Evolutionary conservation across 2,329 filamentous ascomycete genomes (phyloP).

Genomic region (Alternaria sp.): DNA sequence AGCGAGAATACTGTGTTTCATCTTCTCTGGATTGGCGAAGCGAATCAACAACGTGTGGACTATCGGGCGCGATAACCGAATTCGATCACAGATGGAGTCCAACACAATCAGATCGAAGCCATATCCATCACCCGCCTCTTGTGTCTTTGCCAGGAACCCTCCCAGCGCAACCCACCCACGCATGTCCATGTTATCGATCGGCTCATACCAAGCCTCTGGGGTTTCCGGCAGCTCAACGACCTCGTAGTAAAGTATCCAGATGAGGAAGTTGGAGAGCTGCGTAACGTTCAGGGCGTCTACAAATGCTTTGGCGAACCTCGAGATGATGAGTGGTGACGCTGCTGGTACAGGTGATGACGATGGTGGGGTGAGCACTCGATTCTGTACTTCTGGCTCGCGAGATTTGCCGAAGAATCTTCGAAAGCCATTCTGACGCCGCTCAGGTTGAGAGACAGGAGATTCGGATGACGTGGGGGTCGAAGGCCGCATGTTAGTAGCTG

Average conservation of each 20-base stretch:
- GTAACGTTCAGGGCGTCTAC: constrained; percentile 17
- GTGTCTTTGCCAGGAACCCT: constrained; percentile 4
- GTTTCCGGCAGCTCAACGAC: constrained; percentile 25
- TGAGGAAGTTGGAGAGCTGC: constrained; percentile 28
- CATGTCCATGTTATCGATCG: constrained; percentile 22
- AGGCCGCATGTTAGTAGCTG: neutral
- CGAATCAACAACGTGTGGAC: constrained; percentile 18
- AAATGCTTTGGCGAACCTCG: constrained; percentile 20
- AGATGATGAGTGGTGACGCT: neutral
- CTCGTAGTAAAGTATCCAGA: constrained; percentile 34
- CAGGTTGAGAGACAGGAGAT: neutral
- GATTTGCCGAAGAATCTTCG: neutral
- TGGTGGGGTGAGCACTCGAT: neutral
- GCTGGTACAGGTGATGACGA: neutral
- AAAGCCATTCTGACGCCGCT: neutral
- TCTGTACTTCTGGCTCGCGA: neutral
- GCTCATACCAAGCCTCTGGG: constrained; percentile 22
- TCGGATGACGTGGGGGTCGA: neutral
- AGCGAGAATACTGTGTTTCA: constrained; percentile 19
- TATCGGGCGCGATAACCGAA: constrained; percentile 7
- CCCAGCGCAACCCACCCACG: constrained; percentile 32
- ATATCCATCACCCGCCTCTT: neutral
- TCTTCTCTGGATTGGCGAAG: constrained; percentile 21
- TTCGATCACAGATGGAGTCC: constrained; percentile 24
- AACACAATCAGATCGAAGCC: constrained; percentile 23